Conservation (phyloP, 192 early-diverging fungal genomes). For the Backusella liffmaniae region DNA sequence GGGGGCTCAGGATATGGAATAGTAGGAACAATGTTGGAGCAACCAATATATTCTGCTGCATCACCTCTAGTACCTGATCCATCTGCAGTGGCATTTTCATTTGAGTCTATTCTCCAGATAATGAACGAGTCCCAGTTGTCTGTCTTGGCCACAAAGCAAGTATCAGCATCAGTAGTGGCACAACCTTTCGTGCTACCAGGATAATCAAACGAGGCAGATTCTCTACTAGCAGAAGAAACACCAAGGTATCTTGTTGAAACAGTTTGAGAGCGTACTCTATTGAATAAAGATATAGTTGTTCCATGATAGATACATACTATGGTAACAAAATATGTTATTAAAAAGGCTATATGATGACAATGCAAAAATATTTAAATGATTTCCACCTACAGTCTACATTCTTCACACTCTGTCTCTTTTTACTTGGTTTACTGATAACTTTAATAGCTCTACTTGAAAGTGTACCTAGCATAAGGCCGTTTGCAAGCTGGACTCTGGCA, state of each 20-base stretch:
- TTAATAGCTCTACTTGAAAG: slow-evolving; percentile 79
- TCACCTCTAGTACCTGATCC: neutral
- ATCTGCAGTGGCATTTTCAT: slow-evolving; percentile 1
- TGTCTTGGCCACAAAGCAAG: slow-evolving; percentile 72
- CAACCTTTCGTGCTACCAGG: neutral
- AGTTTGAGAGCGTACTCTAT: slow-evolving; percentile 85
- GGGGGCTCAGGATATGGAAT: slow-evolving; percentile 62
- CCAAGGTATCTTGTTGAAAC: slow-evolving; percentile 87
- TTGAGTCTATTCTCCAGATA: slow-evolving; percentile 77
- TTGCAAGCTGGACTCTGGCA: slow-evolving; percentile 67
- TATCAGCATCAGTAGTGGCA: slow-evolving; percentile 32
- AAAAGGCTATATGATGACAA: neutral
- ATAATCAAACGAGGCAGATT: neutral
- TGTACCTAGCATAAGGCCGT: slow-evolving; percentile 58
- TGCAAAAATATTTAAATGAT: neutral
- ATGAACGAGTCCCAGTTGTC: slow-evolving; percentile 83
- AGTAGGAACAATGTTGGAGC: neutral
- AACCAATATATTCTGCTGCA: slow-evolving; percentile 4
- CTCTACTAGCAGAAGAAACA: slow-evolving; percentile 28
- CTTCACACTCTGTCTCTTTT: slow-evolving; percentile 82
- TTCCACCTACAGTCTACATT: slow-evolving; percentile 54
- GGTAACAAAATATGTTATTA: neutral
- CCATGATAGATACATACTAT: slow-evolving; percentile 81
- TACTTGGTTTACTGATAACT: slow-evolving; percentile 91
- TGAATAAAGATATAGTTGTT: slow-evolving; percentile 82